These are phyloP conservation scores for Citrus trifoliata DNA, from an alignment of 345 rosid species.

Conservation along the genomic window DNA sequence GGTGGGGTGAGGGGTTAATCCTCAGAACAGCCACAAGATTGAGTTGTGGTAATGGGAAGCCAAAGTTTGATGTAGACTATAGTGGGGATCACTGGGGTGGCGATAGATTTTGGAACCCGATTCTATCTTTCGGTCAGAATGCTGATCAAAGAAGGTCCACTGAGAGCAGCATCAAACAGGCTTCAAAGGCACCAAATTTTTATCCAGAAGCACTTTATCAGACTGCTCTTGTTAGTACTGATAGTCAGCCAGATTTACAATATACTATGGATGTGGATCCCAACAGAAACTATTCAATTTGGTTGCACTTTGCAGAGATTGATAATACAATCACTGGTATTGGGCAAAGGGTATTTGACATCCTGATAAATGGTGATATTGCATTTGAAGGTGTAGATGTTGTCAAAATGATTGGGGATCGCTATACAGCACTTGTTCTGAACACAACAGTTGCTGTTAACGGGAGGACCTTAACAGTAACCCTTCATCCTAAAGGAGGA, in stretches of 20 bases:
- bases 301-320: constrained; percentile 97
- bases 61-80: constrained; percentile 73
- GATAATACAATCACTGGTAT: constrained; percentile 55
- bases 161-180: constrained; percentile 53
- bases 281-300: constrained; percentile 79
- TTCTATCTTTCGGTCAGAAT: constrained; percentile 51
- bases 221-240: constrained; percentile 70
- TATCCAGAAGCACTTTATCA: constrained; percentile 88
- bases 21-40: constrained; percentile 74
- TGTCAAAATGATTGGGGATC: constrained; percentile 60
- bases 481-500: constrained; percentile 65
- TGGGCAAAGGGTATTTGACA: constrained; percentile 79
- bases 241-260: constrained; percentile 57
- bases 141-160: constrained; percentile 67
- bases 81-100: constrained; percentile 93
- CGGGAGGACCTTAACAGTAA: constrained; percentile 75
- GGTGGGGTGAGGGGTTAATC: constrained; percentile 54
- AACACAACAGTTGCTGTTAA: constrained; percentile 71
- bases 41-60: constrained; percentile 69
- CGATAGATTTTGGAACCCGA: constrained; percentile 87
- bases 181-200: constrained; percentile 74
- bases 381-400: constrained; percentile 59
- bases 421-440: constrained; percentile 71
- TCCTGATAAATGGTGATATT: constrained; percentile 68
- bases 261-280: constrained; percentile 89